Evolutionary conservation across 108 stramenopile species (phyloP).

Genomic region (Schizochytrium sp.): DNA sequence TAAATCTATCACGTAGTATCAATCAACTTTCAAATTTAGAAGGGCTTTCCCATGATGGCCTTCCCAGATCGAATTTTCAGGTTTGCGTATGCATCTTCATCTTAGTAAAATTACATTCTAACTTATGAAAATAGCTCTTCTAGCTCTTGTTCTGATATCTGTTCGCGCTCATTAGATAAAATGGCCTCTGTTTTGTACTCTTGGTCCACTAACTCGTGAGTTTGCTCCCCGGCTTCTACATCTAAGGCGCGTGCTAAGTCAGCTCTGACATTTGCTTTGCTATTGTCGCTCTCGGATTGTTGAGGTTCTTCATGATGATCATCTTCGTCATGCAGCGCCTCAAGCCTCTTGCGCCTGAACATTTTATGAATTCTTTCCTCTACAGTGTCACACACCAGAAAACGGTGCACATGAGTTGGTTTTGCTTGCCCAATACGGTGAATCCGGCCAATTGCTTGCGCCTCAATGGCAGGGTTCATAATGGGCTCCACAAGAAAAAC

Average conservation of each 20-base stretch:
- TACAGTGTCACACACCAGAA: conserved; percentile 39
- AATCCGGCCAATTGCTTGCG: conserved; percentile 79
- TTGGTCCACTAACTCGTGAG: not conserved
- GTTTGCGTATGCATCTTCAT: no score
- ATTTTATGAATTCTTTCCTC: conserved; percentile 59
- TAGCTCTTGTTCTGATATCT: conserved; percentile 2
- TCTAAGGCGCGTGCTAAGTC: no score
- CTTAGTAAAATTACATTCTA: not conserved
- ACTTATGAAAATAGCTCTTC: not conserved
- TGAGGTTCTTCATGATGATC: not conserved
- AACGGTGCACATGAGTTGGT: conserved; percentile 1
- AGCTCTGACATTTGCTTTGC: not conserved
- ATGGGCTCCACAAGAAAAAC: conserved; percentile 81
- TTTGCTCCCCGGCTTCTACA: not conserved
- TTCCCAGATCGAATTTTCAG: no score
- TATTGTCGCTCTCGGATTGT: not conserved
- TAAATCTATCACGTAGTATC: no score
- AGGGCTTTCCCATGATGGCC: no score
- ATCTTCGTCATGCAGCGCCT: conserved; percentile 1
- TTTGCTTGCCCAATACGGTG: conserved; percentile 65
- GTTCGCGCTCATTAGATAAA: not conserved
- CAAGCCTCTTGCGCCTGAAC: not conserved
- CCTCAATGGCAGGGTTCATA: conserved; percentile 76
- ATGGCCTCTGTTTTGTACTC: conserved; percentile 32
- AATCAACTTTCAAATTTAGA: no score